Conservation (phyloP, 2,329 filamentous ascomycete species). For the Cyclaneusma minus region DNA sequence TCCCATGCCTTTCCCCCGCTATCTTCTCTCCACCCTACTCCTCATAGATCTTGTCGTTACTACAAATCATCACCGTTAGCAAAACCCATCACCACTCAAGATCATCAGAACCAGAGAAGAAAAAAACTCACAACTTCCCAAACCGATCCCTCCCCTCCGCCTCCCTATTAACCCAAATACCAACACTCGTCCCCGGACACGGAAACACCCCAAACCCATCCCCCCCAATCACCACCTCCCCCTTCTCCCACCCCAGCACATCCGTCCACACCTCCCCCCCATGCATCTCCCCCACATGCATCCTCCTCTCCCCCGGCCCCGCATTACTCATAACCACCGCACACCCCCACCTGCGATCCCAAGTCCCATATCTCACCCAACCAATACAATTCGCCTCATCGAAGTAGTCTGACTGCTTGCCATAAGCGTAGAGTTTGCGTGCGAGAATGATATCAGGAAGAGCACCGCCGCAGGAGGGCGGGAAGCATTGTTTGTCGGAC, state of each 20-base stretch:
- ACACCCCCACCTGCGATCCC: constrained; percentile 30
- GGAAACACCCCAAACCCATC: constrained; percentile 44
- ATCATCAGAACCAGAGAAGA: too few relatives aligned
- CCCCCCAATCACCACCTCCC: constrained; percentile 39
- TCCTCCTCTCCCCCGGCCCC: constrained; percentile 32
- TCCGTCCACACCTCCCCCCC: constrained; percentile 49
- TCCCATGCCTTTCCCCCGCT: too few relatives aligned
- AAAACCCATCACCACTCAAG: too few relatives aligned
- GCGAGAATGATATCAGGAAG: constrained; percentile 44
- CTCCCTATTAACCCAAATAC: constrained; percentile 43
- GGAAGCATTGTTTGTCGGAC: constrained; percentile 26
- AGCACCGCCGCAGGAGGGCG: constrained; percentile 34
- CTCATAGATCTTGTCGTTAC: too few relatives aligned
- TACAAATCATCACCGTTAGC: too few relatives aligned
- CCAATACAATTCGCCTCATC: constrained; percentile 44
- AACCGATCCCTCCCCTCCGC: constrained; percentile 33
- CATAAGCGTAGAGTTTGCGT: constrained; percentile 51
- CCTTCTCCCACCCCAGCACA: constrained; percentile 36
- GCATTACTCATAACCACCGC: constrained; percentile 41
- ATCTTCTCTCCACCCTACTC: too few relatives aligned
- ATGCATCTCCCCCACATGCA: constrained; percentile 44
- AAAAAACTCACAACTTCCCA: too few relatives aligned
- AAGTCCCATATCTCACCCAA: constrained; percentile 33
- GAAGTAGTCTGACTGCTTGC: constrained; percentile 48
- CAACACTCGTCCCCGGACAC: constrained; percentile 35